These are phyloP conservation scores for Senecio squalidus DNA, from an alignment of 140 eudicot genomes.

Conservation along the genomic window DNA sequence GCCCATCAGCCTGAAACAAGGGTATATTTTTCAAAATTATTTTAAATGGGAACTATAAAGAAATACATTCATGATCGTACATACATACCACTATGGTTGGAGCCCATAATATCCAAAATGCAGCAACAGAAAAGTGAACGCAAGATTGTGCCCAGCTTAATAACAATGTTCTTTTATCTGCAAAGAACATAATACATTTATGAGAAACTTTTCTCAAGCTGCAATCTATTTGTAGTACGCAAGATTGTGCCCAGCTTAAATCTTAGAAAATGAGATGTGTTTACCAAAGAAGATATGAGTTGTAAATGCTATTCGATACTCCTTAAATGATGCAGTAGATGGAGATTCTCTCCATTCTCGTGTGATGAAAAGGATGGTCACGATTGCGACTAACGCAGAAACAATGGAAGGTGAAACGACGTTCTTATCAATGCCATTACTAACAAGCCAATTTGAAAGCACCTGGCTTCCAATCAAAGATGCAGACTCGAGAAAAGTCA, in stretches of 20 bases:
- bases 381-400: slow-evolving; percentile 44
- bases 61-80: neutral
- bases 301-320: slow-evolving; percentile 42
- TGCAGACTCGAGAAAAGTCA: slow-evolving; percentile 74
- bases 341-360: slow-evolving; percentile 58
- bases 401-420: slow-evolving; percentile 47
- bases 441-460: slow-evolving; percentile 63
- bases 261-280: no score
- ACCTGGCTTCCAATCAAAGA: slow-evolving; percentile 78
- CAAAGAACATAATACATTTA: neutral
- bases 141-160: slow-evolving; percentile 83
- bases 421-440: slow-evolving; percentile 27
- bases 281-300: slow-evolving; percentile 53
- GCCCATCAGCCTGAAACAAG: slow-evolving; percentile 79
- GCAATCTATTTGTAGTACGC: neutral
- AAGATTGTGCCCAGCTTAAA: no score
- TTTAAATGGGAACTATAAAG: neutral
- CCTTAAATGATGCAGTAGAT: slow-evolving; percentile 41
- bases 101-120: slow-evolving; percentile 93
- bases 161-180: slow-evolving; percentile 91
- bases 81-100: slow-evolving; percentile 78
- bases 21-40: neutral
- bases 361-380: slow-evolving; percentile 32
- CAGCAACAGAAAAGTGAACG: slow-evolving; percentile 62
- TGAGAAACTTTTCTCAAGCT: neutral